Evolutionary conservation across 768 basidiomycete genomes (phyloP).

Genomic region (Suillus clintonianus): DNA sequence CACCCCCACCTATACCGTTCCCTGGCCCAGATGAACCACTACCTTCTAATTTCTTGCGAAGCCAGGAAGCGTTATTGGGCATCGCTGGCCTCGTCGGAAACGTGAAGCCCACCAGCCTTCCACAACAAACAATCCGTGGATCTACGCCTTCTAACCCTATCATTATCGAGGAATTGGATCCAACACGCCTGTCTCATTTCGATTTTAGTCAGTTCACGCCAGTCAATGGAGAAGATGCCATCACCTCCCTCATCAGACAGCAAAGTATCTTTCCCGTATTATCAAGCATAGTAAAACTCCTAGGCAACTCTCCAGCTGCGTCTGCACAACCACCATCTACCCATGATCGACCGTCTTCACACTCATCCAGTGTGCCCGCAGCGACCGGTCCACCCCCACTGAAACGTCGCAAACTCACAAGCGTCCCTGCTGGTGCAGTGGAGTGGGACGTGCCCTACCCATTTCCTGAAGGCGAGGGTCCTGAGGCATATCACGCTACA

Average conservation of each 20-base stretch:
- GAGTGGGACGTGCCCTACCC: conserved; percentile 88
- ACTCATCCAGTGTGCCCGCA: background rate
- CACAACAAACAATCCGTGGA: conserved; percentile 45
- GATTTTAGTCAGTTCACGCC: conserved; percentile 46
- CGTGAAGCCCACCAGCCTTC: conserved; percentile 59
- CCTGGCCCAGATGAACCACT: conserved; percentile 62
- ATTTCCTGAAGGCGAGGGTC: conserved; percentile 70
- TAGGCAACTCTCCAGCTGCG: conserved; percentile 38
- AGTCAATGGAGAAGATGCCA: conserved; percentile 59
- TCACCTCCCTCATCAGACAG: conserved; percentile 59
- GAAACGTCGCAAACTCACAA: conserved; percentile 65
- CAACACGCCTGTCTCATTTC: conserved; percentile 30
- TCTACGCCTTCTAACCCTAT: conserved; percentile 65
- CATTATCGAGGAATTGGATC: conserved; percentile 60
- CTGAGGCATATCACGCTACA: conserved; percentile 57
- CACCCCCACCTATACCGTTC: conserved; percentile 57
- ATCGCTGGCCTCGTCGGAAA: conserved; percentile 70
- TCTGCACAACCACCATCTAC: conserved; percentile 6
- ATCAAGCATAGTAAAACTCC: conserved; percentile 59
- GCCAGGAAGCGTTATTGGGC: conserved; percentile 70
- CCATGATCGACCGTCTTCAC: background rate
- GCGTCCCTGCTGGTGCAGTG: conserved; percentile 75
- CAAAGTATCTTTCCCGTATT: conserved; percentile 69
- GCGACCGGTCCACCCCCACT: conserved; percentile 21
- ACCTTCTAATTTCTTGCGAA: conserved; percentile 72